These are phyloP conservation scores for Helianthus tuberosus DNA, from an alignment of 129 eudicot species.

Conservation along the genomic window DNA sequence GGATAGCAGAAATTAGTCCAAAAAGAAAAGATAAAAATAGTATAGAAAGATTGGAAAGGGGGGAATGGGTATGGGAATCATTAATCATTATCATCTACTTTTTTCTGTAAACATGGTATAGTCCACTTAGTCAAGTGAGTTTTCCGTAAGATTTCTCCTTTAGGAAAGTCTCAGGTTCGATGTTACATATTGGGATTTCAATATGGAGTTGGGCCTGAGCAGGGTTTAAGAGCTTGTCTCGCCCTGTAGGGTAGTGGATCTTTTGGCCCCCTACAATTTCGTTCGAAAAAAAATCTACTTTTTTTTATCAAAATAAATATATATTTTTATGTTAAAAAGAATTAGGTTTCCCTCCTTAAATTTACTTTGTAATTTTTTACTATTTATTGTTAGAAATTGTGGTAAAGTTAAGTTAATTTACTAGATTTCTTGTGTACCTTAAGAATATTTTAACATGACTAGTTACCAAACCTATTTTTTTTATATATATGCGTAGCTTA, in stretches of 20 bases:
- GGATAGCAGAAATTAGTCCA: constrained; percentile 5
- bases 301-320: neutral
- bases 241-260: too few relatives aligned
- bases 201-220: too few relatives aligned
- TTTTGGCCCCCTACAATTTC: too few relatives aligned
- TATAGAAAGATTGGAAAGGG: neutral
- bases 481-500: neutral
- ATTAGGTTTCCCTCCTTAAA: neutral
- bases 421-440: too few relatives aligned
- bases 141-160: too few relatives aligned
- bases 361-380: neutral
- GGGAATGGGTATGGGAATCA: neutral
- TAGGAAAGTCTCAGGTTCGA: too few relatives aligned
- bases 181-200: too few relatives aligned
- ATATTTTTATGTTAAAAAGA: neutral
- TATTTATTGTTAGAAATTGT: neutral
- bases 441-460: too few relatives aligned
- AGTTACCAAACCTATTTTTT: too few relatives aligned
- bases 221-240: too few relatives aligned
- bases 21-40: constrained; percentile 4
- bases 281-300: too few relatives aligned
- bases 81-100: neutral
- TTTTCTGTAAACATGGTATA: neutral
- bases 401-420: neutral
- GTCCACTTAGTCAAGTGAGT: too few relatives aligned